These are phyloP conservation scores for Botrytis tulipae DNA, from an alignment of 2,329 filamentous ascomycete genomes.

Conservation along the genomic window DNA sequence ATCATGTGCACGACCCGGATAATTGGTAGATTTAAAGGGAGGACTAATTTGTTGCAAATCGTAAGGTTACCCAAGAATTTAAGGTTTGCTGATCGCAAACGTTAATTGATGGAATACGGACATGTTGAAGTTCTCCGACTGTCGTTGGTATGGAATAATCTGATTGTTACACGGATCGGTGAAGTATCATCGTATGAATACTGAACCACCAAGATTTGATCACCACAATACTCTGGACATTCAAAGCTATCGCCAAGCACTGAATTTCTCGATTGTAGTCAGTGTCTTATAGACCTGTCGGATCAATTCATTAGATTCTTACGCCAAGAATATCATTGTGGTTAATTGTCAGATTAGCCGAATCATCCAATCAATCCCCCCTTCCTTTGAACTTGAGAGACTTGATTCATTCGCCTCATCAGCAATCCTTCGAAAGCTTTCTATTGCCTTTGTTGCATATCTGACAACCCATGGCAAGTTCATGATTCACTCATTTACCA, in stretches of 20 bases:
- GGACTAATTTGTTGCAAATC: neutral
- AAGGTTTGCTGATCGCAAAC: neutral
- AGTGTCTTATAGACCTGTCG: neutral
- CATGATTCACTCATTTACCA: neutral
- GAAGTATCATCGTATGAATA: neutral
- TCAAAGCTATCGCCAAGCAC: neutral
- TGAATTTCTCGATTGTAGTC: neutral
- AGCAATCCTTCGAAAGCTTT: neutral
- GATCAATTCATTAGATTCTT: neutral
- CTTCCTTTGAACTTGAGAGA: neutral
- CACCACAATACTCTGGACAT: too few relatives aligned
- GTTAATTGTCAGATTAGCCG: neutral
- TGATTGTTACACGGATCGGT: neutral
- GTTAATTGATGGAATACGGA: neutral
- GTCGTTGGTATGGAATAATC: neutral
- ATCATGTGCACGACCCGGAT: constrained; percentile 1
- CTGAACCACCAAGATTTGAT: neutral
- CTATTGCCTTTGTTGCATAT: neutral
- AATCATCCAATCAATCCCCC: neutral
- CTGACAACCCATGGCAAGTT: neutral
- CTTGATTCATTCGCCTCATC: neutral
- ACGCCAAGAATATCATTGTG: neutral
- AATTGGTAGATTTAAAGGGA: neutral
- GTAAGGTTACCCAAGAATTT: constrained; percentile 15
- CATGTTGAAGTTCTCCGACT: neutral